These are phyloP conservation scores for Porogramme epimiltina DNA, from an alignment of 1,284 basidiomycete genomes.

Conservation along the genomic window DNA sequence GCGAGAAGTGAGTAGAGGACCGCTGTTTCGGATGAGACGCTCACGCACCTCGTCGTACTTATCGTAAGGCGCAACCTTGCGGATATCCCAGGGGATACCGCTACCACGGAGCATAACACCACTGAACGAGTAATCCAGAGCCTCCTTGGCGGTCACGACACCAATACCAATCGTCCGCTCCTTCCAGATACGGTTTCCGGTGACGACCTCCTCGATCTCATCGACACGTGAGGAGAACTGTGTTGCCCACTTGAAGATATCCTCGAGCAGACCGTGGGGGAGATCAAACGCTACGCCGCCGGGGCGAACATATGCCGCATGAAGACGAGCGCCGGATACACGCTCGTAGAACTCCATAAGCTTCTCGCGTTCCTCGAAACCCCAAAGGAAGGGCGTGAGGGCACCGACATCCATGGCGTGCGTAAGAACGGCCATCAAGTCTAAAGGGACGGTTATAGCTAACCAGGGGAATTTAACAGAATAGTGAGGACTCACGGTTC, in stretches of 20 bases:
- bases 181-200: slow-evolving; percentile 98
- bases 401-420: slow-evolving; percentile 98
- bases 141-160: slow-evolving; percentile 89
- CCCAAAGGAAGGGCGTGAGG: slow-evolving; percentile 98
- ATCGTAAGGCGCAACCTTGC: slow-evolving; percentile 94
- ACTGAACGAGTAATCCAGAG: slow-evolving; percentile 92
- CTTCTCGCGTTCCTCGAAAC: slow-evolving; percentile 99
- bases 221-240: slow-evolving; percentile 92
- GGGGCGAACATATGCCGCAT: slow-evolving; percentile 97
- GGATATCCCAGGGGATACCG: slow-evolving; percentile 94
- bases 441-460: slow-evolving; percentile 35
- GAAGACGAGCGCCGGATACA: slow-evolving; percentile 95
- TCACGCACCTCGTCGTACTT: slow-evolving; percentile 84
- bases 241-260: slow-evolving; percentile 98
- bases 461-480: neutral
- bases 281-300: slow-evolving; percentile 98
- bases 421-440: slow-evolving; percentile 97
- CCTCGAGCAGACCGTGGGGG: slow-evolving; percentile 94
- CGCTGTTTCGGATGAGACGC: neutral
- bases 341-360: slow-evolving; percentile 99
- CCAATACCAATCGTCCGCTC: slow-evolving; percentile 92
- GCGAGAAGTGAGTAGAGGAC: neutral
- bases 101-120: slow-evolving; percentile 97
- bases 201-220: slow-evolving; percentile 98
- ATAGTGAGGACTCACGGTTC: slow-evolving; percentile 66